These are phyloP conservation scores for Dysphania ambrosioides DNA, from an alignment of 148 eudicot genomes.

Conservation along the genomic window DNA sequence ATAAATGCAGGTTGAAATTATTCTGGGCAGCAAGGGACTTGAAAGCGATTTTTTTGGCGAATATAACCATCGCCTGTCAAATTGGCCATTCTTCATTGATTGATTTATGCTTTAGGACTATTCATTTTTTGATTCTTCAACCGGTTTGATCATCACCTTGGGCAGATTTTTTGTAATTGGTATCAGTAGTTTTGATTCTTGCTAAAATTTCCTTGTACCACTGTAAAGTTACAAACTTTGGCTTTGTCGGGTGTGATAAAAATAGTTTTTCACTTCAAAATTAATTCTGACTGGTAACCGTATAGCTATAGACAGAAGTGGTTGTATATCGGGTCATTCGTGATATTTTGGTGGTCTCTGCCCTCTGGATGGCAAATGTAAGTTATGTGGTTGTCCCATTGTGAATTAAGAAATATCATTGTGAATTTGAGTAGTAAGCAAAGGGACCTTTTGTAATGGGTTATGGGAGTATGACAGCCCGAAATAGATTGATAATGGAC, in stretches of 20 bases:
- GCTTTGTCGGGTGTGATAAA: constrained; percentile 21
- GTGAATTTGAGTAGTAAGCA: too few relatives aligned
- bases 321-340: too few relatives aligned
- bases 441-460: too few relatives aligned
- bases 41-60: constrained; percentile 15
- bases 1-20: constrained; percentile 16
- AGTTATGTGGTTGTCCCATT: neutral
- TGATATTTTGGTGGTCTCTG: too few relatives aligned
- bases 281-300: too few relatives aligned
- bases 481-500: too few relatives aligned
- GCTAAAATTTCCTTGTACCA: constrained; percentile 21
- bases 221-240: constrained; percentile 31
- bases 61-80: constrained; percentile 21
- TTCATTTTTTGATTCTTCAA: constrained; percentile 39
- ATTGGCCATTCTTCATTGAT: constrained; percentile 38
- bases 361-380: neutral
- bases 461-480: too few relatives aligned
- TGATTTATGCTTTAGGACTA: constrained; percentile 30
- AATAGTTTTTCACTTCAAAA: neutral
- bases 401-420: neutral
- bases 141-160: constrained; percentile 36
- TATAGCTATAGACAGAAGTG: too few relatives aligned
- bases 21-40: constrained; percentile 28
- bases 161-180: constrained; percentile 32
- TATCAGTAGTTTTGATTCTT: constrained; percentile 17